Evolutionary conservation across 179 eudicot species (phyloP).

Genomic region (Silene noctiflora): DNA sequence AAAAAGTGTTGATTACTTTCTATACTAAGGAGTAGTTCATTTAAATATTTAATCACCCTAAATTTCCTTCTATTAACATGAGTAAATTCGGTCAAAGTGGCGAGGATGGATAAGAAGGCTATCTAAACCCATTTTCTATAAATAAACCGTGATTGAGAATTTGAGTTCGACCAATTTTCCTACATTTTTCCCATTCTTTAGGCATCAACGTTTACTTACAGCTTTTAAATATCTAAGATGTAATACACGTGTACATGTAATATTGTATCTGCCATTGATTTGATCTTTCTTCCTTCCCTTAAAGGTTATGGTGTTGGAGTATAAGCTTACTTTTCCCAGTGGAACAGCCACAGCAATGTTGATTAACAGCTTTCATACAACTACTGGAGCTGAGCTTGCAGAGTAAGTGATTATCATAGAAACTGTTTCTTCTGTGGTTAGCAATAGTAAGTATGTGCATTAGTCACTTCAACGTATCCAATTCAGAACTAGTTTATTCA

Average conservation of each 20-base stretch:
- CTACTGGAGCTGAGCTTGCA: conserved; percentile 93
- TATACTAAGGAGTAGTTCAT: no score
- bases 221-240: neutral
- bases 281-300: neutral
- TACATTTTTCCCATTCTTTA: no score
- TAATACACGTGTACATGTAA: neutral
- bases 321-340: conserved; percentile 94
- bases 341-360: conserved; percentile 98
- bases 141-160: no score
- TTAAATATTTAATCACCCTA: no score
- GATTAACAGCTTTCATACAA: conserved; percentile 97
- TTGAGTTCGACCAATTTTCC: no score
- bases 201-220: no score
- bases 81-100: no score
- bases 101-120: no score
- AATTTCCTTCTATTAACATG: no score
- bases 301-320: conserved; percentile 92
- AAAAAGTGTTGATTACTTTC: no score
- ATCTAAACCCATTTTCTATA: no score
- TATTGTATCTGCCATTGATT: neutral
- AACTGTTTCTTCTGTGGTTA: neutral
- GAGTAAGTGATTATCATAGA: conserved; percentile 44
- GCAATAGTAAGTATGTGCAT: neutral
- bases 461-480: neutral
- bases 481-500: neutral